phyloP scores from a whole-genome alignment of 148 eudicot species.

The Fagopyrum tataricum region DNA sequence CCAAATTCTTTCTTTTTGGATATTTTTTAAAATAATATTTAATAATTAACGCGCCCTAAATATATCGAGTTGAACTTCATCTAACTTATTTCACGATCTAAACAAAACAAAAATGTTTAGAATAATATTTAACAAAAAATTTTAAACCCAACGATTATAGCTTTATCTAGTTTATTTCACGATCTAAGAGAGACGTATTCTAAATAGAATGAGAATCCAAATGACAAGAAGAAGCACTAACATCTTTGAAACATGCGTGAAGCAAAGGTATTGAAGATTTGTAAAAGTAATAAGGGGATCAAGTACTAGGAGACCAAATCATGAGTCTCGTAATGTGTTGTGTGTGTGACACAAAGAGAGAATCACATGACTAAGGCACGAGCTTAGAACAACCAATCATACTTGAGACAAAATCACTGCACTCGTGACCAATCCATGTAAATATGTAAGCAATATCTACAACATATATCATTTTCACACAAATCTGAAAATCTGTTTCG shows the following conservation, averaged over 20 bases:
- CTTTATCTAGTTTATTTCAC: no score
- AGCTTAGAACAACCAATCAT: background rate
- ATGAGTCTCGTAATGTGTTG: background rate
- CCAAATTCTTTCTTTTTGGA: no score
- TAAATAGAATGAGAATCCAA: background rate
- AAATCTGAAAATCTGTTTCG: background rate
- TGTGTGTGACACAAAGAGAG: background rate
- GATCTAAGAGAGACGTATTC: no score
- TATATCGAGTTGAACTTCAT: no score
- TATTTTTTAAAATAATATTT: no score
- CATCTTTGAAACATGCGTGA: background rate
- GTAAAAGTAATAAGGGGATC: background rate
- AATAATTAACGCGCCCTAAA: no score
- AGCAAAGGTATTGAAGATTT: background rate
- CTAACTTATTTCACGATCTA: no score
- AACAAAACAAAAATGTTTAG: no score
- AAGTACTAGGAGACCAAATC: slow-evolving; percentile 5
- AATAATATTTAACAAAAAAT: no score
- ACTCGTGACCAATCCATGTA: slow-evolving; percentile 6
- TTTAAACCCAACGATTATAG: no score
- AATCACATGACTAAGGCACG: slow-evolving; percentile 7
- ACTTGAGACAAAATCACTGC: background rate
- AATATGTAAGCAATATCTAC: background rate
- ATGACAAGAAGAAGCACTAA: background rate
- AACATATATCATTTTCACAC: background rate